These are phyloP conservation scores for Solanum chmielewskii DNA, from an alignment of 257 asterid species.

Conservation along the genomic window DNA sequence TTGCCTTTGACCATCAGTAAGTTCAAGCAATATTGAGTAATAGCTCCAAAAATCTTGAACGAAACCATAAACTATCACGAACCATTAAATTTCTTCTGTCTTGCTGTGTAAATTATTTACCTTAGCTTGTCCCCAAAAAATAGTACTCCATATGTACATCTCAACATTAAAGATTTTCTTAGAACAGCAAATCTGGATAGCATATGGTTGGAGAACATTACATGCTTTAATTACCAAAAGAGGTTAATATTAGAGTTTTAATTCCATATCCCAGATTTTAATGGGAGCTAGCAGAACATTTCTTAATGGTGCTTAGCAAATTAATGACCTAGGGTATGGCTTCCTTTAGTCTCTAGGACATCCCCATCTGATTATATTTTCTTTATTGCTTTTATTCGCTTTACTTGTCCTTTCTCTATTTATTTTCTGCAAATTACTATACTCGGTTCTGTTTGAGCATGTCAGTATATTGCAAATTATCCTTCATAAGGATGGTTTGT, in stretches of 20 bases:
- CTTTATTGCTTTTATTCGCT: background rate
- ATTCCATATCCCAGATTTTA: background rate
- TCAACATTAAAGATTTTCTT: background rate
- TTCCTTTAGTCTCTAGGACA: background rate
- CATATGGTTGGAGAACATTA: background rate
- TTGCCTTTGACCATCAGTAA: background rate
- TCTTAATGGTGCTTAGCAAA: background rate
- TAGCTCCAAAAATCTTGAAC: background rate
- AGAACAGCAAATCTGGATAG: background rate
- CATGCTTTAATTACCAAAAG: background rate
- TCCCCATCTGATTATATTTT: background rate
- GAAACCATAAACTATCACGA: background rate
- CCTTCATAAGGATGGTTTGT: background rate
- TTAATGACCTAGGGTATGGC: background rate
- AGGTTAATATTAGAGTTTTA: background rate
- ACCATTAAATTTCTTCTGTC: background rate
- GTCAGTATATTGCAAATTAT: background rate
- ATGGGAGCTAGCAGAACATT: background rate
- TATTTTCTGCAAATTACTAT: background rate
- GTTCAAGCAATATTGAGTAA: background rate
- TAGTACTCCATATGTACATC: background rate
- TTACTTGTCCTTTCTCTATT: background rate
- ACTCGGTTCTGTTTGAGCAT: background rate
- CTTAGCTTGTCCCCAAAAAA: background rate
- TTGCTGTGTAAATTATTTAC: background rate